These are phyloP conservation scores for Wickerhamomyces rabaulensis DNA, from an alignment of 805 yeast species.

Conservation along the genomic window DNA sequence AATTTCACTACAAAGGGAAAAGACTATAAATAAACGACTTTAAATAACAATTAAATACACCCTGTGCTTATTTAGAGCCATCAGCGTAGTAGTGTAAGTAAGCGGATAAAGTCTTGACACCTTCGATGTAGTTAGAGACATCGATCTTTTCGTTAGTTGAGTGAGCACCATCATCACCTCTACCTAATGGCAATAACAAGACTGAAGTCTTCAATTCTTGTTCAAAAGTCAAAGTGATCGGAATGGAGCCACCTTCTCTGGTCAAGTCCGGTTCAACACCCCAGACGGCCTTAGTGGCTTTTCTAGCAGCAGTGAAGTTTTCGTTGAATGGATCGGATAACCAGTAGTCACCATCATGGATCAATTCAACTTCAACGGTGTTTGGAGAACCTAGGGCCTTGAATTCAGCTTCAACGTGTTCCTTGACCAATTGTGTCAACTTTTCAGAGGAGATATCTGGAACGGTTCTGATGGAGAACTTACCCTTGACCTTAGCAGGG, in stretches of 20 bases:
- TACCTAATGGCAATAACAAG: constrained; percentile 91
- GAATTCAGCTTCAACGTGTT: constrained; percentile 64
- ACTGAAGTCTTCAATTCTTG: constrained; percentile 80
- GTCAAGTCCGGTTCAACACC: constrained; percentile 93
- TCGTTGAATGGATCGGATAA: constrained; percentile 90
- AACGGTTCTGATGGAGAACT: constrained; percentile 95
- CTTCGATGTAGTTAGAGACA: constrained; percentile 83
- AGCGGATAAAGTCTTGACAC: constrained; percentile 89
- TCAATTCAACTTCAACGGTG: constrained; percentile 60
- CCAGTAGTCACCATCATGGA: constrained; percentile 98
- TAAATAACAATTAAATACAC: background rate
- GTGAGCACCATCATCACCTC: constrained; percentile 99
- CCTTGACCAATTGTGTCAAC: constrained; percentile 71
- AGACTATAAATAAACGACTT: no score
- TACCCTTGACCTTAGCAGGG: constrained; percentile 91
- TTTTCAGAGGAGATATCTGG: constrained; percentile 84
- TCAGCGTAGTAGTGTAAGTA: constrained; percentile 80
- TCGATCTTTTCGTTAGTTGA: constrained; percentile 94
- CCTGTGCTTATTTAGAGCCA: constrained; percentile 3
- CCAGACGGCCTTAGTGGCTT: constrained; percentile 94
- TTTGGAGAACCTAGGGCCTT: constrained; percentile 72
- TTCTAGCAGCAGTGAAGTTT: constrained; percentile 87
- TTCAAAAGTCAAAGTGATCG: constrained; percentile 93
- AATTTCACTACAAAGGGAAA: background rate
- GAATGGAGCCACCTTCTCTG: constrained; percentile 99